Evolutionary conservation across 2,329 filamentous ascomycete genomes (phyloP), one percentile per base, ranked within the genome.

Genomic region (Celoporthe dispersa): DNA sequence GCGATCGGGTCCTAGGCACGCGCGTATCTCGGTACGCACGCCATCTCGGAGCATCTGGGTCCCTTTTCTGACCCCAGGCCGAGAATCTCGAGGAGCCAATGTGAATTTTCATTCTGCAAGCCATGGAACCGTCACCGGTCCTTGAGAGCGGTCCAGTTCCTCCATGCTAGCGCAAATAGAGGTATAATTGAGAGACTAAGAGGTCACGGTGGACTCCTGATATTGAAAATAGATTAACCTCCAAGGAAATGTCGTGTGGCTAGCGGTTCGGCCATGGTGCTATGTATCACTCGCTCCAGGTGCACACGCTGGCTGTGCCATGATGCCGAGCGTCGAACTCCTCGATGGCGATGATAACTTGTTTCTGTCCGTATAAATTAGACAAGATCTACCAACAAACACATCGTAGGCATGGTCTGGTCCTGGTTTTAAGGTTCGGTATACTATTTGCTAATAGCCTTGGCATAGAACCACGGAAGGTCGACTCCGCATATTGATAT

Each of bases 141-240:
- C 6, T 9, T 60, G 35, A 31, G 44, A n/a, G 16, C 65, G 41
- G 63, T 22, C 59, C 61, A 53, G 62, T 66, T 14, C 39, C 31
- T 35, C 44, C 28, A 53, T 19, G 25, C 31, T 22, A 69, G n/a
- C 37, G 39, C 62, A 63, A 63, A 25, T 61, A 66, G 61, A 66
- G 28, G n/a, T 41, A 39, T 31, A 16, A 22, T 4, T 44, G 41
- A 0, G 12, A 5, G 33, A 44, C 11, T 6, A 39, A 16, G 2
- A 3, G 19, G 39, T 64, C 68, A 66, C 55, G 7, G 16, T 39
- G 22, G 12, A 7, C n/a, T 33, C 19, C 2, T 25, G 25, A 6
- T 61, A 55, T 66, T 69, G 59, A 55, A 33, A 44, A 5, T 64
- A 69, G 22, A 69, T 69, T 53, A 35, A 44, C 11, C 48, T 69